phyloP scores from a whole-genome alignment of 2,329 filamentous ascomycete species.

The Aquanectria penicillioides region DNA sequence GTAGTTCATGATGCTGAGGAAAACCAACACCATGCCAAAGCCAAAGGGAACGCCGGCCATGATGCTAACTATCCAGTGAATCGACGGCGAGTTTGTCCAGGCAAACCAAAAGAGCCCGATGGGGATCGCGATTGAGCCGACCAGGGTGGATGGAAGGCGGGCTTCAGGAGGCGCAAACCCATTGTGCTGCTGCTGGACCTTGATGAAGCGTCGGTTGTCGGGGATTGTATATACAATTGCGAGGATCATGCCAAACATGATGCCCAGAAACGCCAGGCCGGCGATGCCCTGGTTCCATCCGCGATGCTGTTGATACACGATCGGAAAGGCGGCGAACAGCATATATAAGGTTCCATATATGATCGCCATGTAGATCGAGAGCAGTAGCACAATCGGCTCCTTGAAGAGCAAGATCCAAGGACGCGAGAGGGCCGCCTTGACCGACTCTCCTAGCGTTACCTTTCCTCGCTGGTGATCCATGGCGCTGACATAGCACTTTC shows the following conservation, averaged over 20 bases:
- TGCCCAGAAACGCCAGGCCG: neutral
- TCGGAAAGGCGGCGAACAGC: neutral
- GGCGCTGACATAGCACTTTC: neutral
- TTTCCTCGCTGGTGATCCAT: neutral
- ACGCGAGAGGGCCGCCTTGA: neutral
- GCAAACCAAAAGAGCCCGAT: conserved; percentile 1
- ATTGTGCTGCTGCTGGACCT: neutral
- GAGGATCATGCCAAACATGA: neutral
- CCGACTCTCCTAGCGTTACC: neutral
- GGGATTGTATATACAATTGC: conserved; percentile 2
- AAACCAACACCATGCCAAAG: neutral
- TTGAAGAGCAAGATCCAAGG: conserved; percentile 4
- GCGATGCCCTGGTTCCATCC: neutral
- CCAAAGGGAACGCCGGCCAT: conserved; percentile 1
- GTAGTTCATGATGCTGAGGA: conserved; percentile 4
- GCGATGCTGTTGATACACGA: neutral
- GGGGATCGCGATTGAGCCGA: neutral
- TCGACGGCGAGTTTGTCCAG: neutral
- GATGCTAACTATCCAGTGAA: conserved; percentile 3
- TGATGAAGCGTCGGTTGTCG: neutral
- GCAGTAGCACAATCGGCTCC: neutral
- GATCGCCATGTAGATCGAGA: conserved; percentile 4
- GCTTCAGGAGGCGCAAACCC: neutral
- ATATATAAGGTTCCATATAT: conserved; percentile 4
- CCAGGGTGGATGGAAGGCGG: neutral